Evolutionary conservation across 495 filamentous ascomycete genomes (phyloP), one percentile per base, ranked within the genome.

Genomic region (Haplographium delicatum): DNA sequence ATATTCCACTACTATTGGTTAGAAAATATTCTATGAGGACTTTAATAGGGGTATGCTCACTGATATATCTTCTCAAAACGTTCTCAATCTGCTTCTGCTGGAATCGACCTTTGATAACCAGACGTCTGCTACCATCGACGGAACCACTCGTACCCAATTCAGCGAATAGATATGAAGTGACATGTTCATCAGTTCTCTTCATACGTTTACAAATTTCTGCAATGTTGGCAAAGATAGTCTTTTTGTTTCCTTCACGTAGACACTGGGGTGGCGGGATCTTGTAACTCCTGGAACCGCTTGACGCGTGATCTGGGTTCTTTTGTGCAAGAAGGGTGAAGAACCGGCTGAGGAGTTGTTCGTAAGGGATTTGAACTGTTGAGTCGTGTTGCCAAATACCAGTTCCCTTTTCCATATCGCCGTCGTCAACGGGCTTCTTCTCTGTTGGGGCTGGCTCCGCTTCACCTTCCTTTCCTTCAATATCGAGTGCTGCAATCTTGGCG

Each of bases 201-300:
- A 98, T 93, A 51, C 88, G 78, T 68, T 72, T 75, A 66, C 68
- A 73, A 57, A 95, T 95, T 65, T 94, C 89, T 50, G 85, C 77
- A 60, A 98, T 89, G 73, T 98, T 98, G 70, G 93, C 93, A 65
- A 96, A 98, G 61, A 97, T 95, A 44, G 93, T 97, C 85, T 95
- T 96, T 80, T 95, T 96, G 81, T 97, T 97, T 66, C 93, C 93
- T 88, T 98, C 94, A 72, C 94, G 90, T 39, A 97, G 77, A 71
- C 91, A 95, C 74, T 98, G 94, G n/a, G 93, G 93, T 10, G 93
- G 93, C 15, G 93, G 94, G 60, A 98, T 98, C 79, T 96, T 96
- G 78, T 98, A 98, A 62, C 86, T 91, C 72, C 87, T 88, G 53
- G 84, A 80, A 43, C 91, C 93, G 68, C 81, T 83, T 16, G 86